Conservation (phyloP, 768 basidiomycete genomes). For the Polyporus arcularius region DNA sequence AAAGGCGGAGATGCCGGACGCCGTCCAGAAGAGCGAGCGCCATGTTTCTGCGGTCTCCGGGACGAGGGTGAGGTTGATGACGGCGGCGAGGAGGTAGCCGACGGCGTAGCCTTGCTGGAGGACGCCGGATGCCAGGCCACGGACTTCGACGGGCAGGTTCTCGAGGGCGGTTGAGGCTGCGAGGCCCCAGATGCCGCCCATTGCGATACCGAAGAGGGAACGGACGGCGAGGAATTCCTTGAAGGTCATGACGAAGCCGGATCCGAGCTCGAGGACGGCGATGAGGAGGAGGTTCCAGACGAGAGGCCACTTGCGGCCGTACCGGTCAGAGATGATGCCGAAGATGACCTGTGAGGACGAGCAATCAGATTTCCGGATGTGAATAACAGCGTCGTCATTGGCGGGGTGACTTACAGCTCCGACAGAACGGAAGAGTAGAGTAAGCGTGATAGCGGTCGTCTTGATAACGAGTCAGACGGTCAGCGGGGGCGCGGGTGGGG, state of each 20-base stretch:
- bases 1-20: conserved; percentile 65
- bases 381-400: neutral
- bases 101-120: conserved; percentile 89
- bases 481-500: neutral
- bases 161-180: conserved; percentile 83
- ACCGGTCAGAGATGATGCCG: conserved; percentile 85
- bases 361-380: neutral
- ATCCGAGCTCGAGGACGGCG: conserved; percentile 71
- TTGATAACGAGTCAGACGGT: conserved; percentile 19
- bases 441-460: conserved; percentile 88
- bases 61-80: conserved; percentile 73
- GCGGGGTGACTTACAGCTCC: conserved; percentile 53
- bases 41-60: conserved; percentile 43
- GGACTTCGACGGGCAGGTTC: conserved; percentile 82
- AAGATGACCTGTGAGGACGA: conserved; percentile 54
- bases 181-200: conserved; percentile 91
- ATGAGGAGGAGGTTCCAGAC: conserved; percentile 75
- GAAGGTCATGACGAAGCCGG: conserved; percentile 80
- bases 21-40: conserved; percentile 84
- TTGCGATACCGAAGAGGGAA: conserved; percentile 81
- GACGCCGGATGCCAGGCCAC: conserved; percentile 83
- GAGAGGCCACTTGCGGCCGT: conserved; percentile 92
- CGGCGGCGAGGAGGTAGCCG: conserved; percentile 83
- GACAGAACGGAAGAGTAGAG: conserved; percentile 85
- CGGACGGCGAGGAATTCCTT: conserved; percentile 78